Conservation (phyloP, 1,284 basidiomycete genomes). For the Austroboletus niveus region DNA sequence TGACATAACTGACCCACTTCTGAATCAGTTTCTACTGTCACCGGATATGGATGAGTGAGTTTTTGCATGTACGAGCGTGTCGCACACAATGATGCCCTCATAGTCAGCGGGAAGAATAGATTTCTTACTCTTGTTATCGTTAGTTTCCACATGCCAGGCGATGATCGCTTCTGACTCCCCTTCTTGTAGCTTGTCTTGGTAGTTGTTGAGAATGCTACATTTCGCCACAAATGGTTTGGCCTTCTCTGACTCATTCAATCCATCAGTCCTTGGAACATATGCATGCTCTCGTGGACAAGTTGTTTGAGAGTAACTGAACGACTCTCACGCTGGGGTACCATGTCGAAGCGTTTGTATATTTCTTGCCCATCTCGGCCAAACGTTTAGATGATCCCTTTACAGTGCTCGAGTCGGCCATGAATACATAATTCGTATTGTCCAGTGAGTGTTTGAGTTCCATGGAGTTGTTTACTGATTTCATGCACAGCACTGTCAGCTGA, state of each 20-base stretch:
- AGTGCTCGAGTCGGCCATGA: not conserved
- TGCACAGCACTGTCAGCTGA: not conserved
- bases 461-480: not conserved
- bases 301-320: not conserved
- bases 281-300: slow-evolving; percentile 1
- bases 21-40: not conserved
- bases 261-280: slow-evolving; percentile 6
- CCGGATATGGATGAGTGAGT: not conserved
- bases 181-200: not conserved
- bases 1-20: not conserved
- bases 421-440: not conserved
- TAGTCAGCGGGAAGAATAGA: slow-evolving; percentile 15
- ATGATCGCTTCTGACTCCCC: not conserved
- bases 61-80: not conserved
- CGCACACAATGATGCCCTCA: not conserved
- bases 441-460: not conserved
- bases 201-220: not conserved
- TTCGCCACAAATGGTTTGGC: not conserved
- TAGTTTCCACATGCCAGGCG: not conserved
- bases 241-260: not conserved
- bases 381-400: not conserved
- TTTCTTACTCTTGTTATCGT: slow-evolving; percentile 7
- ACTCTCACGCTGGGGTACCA: not conserved
- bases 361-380: not conserved
- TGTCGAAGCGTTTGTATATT: slow-evolving; percentile 6